phyloP scores from a whole-genome alignment of 192 early-diverging fungal genomes.

The Rhizoclosmatium globosum region DNA sequence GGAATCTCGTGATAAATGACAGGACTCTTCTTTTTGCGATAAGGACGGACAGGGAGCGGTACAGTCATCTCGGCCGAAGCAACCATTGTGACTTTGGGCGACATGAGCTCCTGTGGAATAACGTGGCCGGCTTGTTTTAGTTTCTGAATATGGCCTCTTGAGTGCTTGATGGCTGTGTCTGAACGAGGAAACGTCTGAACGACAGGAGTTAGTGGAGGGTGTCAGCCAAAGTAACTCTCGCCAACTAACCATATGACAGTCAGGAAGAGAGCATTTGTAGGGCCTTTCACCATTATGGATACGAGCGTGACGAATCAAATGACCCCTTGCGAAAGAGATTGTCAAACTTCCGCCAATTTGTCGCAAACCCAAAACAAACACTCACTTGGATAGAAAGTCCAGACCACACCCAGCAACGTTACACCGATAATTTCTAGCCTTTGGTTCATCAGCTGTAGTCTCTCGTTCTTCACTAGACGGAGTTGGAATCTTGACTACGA shows the following conservation, averaged over 20 bases:
- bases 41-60: neutral
- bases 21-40: neutral
- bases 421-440: conserved; percentile 25
- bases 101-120: neutral
- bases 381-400: conserved; percentile 26
- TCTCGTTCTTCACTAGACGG: neutral
- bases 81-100: conserved; percentile 1
- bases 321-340: conserved; percentile 8
- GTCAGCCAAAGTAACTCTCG: neutral
- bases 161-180: conserved; percentile 32
- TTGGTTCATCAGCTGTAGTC: neutral
- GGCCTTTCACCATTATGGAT: conserved; percentile 29
- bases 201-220: neutral
- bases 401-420: conserved; percentile 11
- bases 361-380: neutral
- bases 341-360: neutral
- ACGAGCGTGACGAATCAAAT: conserved; percentile 21
- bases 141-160: conserved; percentile 12
- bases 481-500: neutral
- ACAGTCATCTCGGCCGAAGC: neutral
- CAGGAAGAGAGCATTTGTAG: conserved; percentile 26
- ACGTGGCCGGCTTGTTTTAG: conserved; percentile 21
- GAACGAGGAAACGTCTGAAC: conserved; percentile 20
- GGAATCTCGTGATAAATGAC: too few relatives aligned
- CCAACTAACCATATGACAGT: conserved; percentile 25